A percentile compares a stretch with the other conserved stretches of the same genome.
These are phyloP conservation scores for Tolypocladium amazonense DNA, from an alignment of 2,329 filamentous ascomycete species.

Conservation along the genomic window DNA sequence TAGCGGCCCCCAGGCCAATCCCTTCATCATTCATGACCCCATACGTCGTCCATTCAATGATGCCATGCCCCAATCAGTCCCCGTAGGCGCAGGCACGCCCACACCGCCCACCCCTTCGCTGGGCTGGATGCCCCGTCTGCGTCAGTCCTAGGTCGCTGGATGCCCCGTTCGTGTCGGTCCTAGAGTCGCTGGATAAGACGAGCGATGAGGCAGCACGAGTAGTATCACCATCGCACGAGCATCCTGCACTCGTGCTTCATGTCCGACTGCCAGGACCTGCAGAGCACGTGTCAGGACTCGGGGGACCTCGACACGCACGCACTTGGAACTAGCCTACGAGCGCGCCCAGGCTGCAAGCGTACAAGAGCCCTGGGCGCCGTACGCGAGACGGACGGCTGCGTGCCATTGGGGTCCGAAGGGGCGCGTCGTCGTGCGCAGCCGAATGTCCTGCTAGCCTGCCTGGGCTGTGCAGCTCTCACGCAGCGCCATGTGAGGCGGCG, in stretches of 20 bases:
- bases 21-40: neutral
- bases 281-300: neutral
- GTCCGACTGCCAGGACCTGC: neutral
- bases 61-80: neutral
- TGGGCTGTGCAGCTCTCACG: neutral
- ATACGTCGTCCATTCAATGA: neutral
- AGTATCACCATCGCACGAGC: no score
- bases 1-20: neutral
- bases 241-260: neutral
- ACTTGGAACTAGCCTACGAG: neutral
- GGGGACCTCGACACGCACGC: neutral
- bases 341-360: neutral
- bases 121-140: neutral
- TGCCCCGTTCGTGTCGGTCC: no score
- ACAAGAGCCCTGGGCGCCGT: neutral
- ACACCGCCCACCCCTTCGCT: neutral
- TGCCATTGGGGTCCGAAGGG: neutral
- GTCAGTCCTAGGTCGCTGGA: neutral
- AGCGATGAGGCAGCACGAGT: no score
- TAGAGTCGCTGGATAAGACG: no score
- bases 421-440: neutral
- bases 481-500: neutral
- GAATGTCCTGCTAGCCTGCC: neutral
- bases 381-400: neutral
- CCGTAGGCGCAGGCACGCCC: neutral